Evolutionary conservation across 331 rosid genomes (phyloP).

Genomic region (Quercus tomentella): DNA sequence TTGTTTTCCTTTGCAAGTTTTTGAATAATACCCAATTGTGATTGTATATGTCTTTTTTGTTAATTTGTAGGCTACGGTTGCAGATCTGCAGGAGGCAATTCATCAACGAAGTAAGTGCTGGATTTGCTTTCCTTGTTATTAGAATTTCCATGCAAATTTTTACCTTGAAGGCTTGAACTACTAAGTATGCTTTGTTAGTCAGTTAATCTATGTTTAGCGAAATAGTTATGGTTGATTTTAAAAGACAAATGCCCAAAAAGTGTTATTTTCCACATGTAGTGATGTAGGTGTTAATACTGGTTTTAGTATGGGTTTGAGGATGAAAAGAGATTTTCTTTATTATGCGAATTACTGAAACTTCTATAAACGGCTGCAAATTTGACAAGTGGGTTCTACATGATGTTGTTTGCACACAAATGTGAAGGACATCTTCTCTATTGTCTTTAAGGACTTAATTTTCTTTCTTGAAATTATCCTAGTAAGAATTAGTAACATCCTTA

Average conservation of each 20-base stretch:
- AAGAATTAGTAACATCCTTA: neutral
- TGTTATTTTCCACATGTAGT: neutral
- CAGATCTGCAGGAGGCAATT: constrained; percentile 93
- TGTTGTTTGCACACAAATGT: neutral
- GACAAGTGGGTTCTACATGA: neutral
- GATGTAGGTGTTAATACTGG: neutral
- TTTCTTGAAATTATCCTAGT: constrained; percentile 3
- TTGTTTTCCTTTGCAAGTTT: neutral
- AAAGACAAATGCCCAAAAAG: neutral
- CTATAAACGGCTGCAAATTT: neutral
- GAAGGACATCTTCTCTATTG: constrained; percentile 10
- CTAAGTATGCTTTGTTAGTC: neutral
- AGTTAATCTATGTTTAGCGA: neutral
- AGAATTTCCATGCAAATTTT: neutral
- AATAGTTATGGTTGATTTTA: neutral
- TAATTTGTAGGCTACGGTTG: constrained; percentile 75
- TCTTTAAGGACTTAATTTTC: neutral
- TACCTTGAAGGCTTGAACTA: neutral
- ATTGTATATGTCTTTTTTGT: constrained; percentile 3
- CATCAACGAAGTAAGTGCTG: constrained; percentile 70
- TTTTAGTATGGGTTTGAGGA: neutral
- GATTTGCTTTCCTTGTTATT: neutral
- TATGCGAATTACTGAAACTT: neutral
- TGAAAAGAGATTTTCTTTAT: neutral
- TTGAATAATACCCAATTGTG: neutral